These are phyloP conservation scores for Onygenales sp. DNA, from an alignment of 2,329 filamentous ascomycete genomes.

Conservation along the genomic window DNA sequence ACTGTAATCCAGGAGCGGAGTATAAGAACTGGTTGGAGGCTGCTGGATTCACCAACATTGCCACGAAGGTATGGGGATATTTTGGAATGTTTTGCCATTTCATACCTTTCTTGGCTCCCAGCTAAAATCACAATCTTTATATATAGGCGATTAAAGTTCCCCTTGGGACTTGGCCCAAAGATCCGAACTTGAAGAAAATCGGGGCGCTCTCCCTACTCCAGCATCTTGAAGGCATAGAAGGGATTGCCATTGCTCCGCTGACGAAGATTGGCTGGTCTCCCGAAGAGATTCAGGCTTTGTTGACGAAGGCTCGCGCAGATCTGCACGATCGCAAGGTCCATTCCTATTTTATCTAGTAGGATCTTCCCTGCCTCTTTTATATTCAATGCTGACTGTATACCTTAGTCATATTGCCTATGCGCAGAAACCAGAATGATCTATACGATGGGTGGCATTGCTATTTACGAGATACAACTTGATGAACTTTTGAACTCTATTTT, in stretches of 20 bases:
- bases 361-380: background rate
- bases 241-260: background rate
- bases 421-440: background rate
- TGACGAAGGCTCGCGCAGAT: background rate
- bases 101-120: no score
- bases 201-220: background rate
- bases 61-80: background rate
- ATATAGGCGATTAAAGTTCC: background rate
- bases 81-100: no score
- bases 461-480: no score
- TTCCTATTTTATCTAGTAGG: background rate
- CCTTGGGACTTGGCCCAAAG: background rate
- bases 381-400: background rate
- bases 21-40: conserved; percentile 14
- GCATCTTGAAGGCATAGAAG: conserved; percentile 1
- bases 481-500: no score
- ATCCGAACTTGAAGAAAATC: background rate
- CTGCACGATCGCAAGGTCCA: background rate
- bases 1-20: conserved; percentile 12
- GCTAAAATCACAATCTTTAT: background rate
- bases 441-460: no score
- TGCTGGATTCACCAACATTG: conserved; percentile 1
- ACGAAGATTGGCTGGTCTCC: background rate
- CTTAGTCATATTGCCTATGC: background rate
- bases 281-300: background rate